Percentiles rank a stretch among this genome's conserved stretches.
phyloP scores from a whole-genome alignment of 805 yeast genomes.

The Candida insectorum region DNA sequence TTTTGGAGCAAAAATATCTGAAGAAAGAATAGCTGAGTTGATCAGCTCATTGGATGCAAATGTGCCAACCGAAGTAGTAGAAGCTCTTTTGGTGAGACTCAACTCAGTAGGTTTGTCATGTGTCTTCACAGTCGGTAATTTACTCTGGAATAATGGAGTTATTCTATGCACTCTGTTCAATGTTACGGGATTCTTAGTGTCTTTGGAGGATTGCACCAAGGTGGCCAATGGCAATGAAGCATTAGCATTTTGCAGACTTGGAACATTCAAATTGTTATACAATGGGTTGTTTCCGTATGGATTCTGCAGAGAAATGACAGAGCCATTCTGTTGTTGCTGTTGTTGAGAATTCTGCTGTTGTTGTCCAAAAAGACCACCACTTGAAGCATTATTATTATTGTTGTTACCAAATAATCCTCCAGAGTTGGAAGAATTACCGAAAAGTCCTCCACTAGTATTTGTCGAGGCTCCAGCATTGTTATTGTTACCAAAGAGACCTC shows the following conservation, averaged over 20 bases:
- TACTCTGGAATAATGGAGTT: slow-evolving; percentile 46
- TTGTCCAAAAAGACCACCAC: slow-evolving; percentile 26
- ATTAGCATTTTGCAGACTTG: slow-evolving; percentile 13
- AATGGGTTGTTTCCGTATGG: slow-evolving; percentile 83
- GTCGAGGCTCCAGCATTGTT: slow-evolving; percentile 19
- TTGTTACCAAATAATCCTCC: slow-evolving; percentile 8
- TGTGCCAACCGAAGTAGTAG: background rate
- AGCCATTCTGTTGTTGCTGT: slow-evolving; percentile 18
- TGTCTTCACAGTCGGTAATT: slow-evolving; percentile 3
- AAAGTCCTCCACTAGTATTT: slow-evolving; percentile 11
- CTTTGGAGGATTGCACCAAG: slow-evolving; percentile 17
- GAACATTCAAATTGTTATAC: slow-evolving; percentile 44
- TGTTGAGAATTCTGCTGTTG: slow-evolving; percentile 16
- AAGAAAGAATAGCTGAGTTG: slow-evolving; percentile 65
- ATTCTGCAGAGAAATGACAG: slow-evolving; percentile 36
- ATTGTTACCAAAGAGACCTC: slow-evolving; percentile 20
- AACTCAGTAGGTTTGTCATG: background rate
- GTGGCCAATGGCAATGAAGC: slow-evolving; percentile 24
- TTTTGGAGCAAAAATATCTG: slow-evolving; percentile 70
- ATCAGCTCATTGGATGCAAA: slow-evolving; percentile 30
- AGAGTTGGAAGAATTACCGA: slow-evolving; percentile 14
- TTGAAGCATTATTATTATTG: slow-evolving; percentile 11
- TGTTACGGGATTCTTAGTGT: slow-evolving; percentile 55
- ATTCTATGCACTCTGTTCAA: slow-evolving; percentile 58
- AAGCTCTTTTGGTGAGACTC: background rate